Conservation (phyloP, 148 eudicot genomes). For the Chenopodium berlandieri region DNA sequence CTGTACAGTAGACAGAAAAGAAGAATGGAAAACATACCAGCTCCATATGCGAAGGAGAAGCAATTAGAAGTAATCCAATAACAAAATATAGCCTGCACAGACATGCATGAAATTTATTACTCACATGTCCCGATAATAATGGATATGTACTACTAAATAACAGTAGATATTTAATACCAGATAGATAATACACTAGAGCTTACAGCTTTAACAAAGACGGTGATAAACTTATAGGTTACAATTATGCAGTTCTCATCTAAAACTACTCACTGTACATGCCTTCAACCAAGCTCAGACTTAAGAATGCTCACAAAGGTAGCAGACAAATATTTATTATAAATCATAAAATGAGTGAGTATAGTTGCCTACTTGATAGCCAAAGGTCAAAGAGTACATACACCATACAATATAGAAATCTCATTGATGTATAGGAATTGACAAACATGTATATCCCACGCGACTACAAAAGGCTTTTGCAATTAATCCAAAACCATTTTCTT, state of each 20-base stretch:
- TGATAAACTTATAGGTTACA: not conserved
- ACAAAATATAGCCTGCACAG: slow-evolving; percentile 81
- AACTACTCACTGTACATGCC: not conserved
- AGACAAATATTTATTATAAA: not conserved
- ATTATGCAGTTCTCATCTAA: not conserved
- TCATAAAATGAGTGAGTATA: not conserved
- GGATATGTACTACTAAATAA: not conserved
- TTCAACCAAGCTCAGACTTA: not conserved
- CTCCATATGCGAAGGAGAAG: slow-evolving; percentile 79
- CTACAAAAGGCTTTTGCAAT: not conserved
- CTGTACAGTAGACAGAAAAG: not conserved
- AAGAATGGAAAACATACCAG: slow-evolving; percentile 50
- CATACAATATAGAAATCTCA: not conserved
- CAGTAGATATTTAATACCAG: not conserved
- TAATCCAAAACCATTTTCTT: not conserved
- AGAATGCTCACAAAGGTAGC: not conserved
- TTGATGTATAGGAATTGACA: not conserved
- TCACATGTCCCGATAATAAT: not conserved
- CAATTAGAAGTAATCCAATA: slow-evolving; percentile 93
- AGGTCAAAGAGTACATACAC: not conserved
- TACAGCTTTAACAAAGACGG: not conserved
- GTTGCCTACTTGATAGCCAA: not conserved
- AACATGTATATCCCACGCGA: not conserved
- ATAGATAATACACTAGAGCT: not conserved
- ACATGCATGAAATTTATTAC: slow-evolving; percentile 9